Base-by-base conservation (phyloP, 768 basidiomycete species). In the Melanogaster broomeanus region DNA sequence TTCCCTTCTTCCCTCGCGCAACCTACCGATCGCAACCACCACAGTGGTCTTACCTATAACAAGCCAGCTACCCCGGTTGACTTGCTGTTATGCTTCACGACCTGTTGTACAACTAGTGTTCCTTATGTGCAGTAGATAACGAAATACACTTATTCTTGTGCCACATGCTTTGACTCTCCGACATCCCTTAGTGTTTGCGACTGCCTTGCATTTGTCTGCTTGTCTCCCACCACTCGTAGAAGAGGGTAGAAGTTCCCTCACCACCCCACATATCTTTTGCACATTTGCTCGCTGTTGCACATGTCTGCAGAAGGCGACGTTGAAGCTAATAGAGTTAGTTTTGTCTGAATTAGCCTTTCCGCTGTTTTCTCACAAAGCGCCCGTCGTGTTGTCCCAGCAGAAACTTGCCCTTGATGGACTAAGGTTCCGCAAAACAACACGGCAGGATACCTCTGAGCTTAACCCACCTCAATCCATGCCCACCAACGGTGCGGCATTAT, bases 101-200 rank as follows among this genome's bases (percentile, higher is more conserved):
- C 42, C 45, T 38, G 46, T 52, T 68, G 55, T 68, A 60, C 49
- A 48, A 49, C 51, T 48, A 54, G 60, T 45, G 42, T 58, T 51
- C 55, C 51, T 61, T 59, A 45, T 69, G 65, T 71, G 64, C 50
- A 49, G 42, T 71, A 69, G 56, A 65, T 69, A 65, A 58, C 49
- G 58, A 70, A 71, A 69, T 69, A 69, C 56, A 69, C 60, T 70
- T 67, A n/a, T 70, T 64, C 60, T 69, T 69, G 69, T 68, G 72
- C 69, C 70, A 74, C 69, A 70, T 66, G 66, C 73, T 70, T 80
- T 80, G 76, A 79, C 77, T 79, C 78, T 79, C 79, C 78, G 78
- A 79, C 78, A 61, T 64, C 68, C n/a, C 57, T 60, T 59, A 67
- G 56, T 58, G 62, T 61, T n/a, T 65, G 60, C 61, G 60, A 69